phyloP scores from a whole-genome alignment of 192 early-diverging fungal genomes.

The Gonapodya sp. region DNA sequence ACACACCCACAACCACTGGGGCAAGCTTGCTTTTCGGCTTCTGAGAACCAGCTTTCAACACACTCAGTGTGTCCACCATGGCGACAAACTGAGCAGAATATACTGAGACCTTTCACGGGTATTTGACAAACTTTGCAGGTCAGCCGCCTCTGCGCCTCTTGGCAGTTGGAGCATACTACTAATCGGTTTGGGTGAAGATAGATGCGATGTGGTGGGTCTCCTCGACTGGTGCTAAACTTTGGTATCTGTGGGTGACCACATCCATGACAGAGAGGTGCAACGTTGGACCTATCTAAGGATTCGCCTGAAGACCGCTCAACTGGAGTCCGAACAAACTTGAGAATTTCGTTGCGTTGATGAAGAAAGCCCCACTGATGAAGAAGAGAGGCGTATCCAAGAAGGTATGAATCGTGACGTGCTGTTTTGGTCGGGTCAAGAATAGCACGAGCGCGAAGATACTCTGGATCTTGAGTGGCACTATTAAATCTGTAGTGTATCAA shows the following conservation, averaged over 20 bases:
- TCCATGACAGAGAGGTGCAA: neutral
- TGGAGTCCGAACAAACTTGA: neutral
- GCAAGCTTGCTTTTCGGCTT: neutral
- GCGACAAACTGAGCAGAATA: neutral
- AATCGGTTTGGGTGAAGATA: too few relatives aligned
- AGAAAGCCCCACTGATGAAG: neutral
- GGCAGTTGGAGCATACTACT: neutral
- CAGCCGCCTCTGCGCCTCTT: neutral
- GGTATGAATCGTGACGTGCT: neutral
- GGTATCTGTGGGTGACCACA: neutral
- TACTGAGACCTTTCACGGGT: neutral
- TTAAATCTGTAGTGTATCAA: too few relatives aligned
- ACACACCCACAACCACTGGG: neutral
- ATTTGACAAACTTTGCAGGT: neutral
- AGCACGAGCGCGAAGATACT: too few relatives aligned
- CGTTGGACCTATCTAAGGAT: neutral
- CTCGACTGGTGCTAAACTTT: too few relatives aligned
- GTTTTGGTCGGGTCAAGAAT: neutral
- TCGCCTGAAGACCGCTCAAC: neutral
- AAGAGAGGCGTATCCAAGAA: neutral
- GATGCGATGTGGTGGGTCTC: too few relatives aligned
- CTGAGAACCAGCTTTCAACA: neutral
- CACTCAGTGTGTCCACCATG: neutral
- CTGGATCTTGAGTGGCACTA: too few relatives aligned
- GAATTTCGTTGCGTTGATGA: neutral